phyloP scores from a whole-genome alignment of 2,329 filamentous ascomycete species.

The Coniosporium tulheliwenetii region DNA sequence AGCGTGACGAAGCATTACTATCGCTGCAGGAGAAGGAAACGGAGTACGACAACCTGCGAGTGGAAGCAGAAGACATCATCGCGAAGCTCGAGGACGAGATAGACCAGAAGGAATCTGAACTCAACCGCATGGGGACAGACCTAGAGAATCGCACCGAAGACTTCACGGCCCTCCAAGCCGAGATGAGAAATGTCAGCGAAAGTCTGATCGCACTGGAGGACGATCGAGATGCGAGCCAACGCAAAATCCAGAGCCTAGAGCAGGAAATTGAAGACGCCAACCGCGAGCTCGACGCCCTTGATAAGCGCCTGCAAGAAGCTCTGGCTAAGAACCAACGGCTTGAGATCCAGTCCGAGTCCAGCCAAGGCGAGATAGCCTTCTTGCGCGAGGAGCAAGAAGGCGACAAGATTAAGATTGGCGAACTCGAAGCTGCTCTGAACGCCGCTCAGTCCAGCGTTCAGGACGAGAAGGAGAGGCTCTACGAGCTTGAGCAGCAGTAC shows the following conservation, averaged over 20 bases:
- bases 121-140: conserved; percentile 53
- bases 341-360: conserved; percentile 81
- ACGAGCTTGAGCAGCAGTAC: conserved; percentile 45
- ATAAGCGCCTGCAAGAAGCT: conserved; percentile 67
- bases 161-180: conserved; percentile 77
- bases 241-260: conserved; percentile 69
- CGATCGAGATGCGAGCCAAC: conserved; percentile 64
- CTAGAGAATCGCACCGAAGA: conserved; percentile 68
- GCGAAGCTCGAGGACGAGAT: conserved; percentile 28
- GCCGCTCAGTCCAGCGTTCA: conserved; percentile 64
- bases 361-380: conserved; percentile 87
- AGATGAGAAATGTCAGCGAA: conserved; percentile 86
- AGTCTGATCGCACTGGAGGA: conserved; percentile 78
- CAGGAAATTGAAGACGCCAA: conserved; percentile 71
- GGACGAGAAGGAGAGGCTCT: conserved; percentile 60
- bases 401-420: conserved; percentile 95
- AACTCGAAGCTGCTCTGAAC: conserved; percentile 71
- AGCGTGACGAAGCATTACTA: conserved; percentile 72
- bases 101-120: conserved; percentile 56
- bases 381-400: conserved; percentile 89
- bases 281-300: conserved; percentile 71
- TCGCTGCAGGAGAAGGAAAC: conserved; percentile 51
- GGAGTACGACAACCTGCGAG: conserved; percentile 34
- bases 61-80: conserved; percentile 44
- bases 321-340: conserved; percentile 80